These are phyloP conservation scores for Hysterium pulicare DNA, from an alignment of 2,329 filamentous ascomycete species.

Conservation along the genomic window DNA sequence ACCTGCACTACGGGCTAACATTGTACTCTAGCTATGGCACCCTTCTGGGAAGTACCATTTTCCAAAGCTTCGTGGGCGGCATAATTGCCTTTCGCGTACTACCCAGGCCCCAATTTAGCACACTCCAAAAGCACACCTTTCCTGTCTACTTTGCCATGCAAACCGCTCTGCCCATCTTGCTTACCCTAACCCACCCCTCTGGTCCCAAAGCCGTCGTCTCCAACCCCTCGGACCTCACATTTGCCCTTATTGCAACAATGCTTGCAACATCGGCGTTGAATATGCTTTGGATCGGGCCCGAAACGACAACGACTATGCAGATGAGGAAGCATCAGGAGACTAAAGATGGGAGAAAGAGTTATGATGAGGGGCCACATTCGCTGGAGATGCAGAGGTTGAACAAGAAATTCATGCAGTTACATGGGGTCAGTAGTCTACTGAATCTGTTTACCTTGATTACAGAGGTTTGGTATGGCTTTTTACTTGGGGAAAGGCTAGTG, in stretches of 20 bases:
- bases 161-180: slow-evolving; percentile 65
- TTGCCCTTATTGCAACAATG: slow-evolving; percentile 64
- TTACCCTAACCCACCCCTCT: slow-evolving; percentile 69
- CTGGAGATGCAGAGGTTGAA: slow-evolving; percentile 68
- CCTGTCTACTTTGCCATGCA: slow-evolving; percentile 87
- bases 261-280: slow-evolving; percentile 71
- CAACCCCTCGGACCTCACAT: slow-evolving; percentile 8
- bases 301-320: slow-evolving; percentile 70
- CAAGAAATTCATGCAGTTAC: slow-evolving; percentile 65
- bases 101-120: slow-evolving; percentile 74
- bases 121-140: slow-evolving; percentile 73
- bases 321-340: slow-evolving; percentile 80
- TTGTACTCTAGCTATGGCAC: slow-evolving; percentile 68
- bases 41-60: slow-evolving; percentile 80
- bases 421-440: slow-evolving; percentile 75
- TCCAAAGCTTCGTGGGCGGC: slow-evolving; percentile 76
- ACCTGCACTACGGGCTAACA: slow-evolving; percentile 11
- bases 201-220: slow-evolving; percentile 7
- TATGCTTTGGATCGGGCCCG: slow-evolving; percentile 66
- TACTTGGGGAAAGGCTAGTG: slow-evolving; percentile 61
- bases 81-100: slow-evolving; percentile 74
- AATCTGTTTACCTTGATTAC: slow-evolving; percentile 71
- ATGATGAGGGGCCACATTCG: slow-evolving; percentile 74
- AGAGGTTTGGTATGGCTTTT: slow-evolving; percentile 73
- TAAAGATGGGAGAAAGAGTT: slow-evolving; percentile 83